These are phyloP conservation scores for Sarocladiaceae sp. DNA, from an alignment of 2,329 filamentous ascomycete genomes.

Conservation along the genomic window DNA sequence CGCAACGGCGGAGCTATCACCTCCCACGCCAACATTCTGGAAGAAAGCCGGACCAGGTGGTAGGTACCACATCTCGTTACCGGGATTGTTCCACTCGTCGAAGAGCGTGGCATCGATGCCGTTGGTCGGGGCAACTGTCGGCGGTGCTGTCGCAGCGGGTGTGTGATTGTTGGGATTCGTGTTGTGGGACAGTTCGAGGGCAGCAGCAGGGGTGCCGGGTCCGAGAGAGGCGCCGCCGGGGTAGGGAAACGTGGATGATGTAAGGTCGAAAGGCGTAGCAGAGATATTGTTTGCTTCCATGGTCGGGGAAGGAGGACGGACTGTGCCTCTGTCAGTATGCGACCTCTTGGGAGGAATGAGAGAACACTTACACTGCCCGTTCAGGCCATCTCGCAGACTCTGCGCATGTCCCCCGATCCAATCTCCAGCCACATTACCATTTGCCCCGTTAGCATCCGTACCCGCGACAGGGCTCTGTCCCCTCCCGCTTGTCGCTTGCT, in stretches of 20 bases:
- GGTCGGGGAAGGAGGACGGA: conserved; percentile 24
- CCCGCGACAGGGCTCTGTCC: conserved; percentile 35
- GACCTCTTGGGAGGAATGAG: background rate
- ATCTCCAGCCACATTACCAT: conserved; percentile 18
- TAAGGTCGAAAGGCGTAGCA: conserved; percentile 56
- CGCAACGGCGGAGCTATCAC: conserved; percentile 50
- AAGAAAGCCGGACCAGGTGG: conserved; percentile 58
- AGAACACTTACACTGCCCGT: conserved; percentile 27
- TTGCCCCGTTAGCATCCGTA: conserved; percentile 20
- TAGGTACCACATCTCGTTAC: conserved; percentile 61
- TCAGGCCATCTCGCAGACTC: conserved; percentile 33
- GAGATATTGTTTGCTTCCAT: conserved; percentile 48
- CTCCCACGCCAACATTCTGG: conserved; percentile 36
- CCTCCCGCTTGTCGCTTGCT: conserved; percentile 29
- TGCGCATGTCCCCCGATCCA: conserved; percentile 33
- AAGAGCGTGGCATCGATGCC: conserved; percentile 37
- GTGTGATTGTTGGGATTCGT: conserved; percentile 4
- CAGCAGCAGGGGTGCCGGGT: conserved; percentile 42
- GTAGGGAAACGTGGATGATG: conserved; percentile 48
- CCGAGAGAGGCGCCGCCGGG: conserved; percentile 43
- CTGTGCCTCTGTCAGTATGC: too few relatives aligned
- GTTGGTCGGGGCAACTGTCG: conserved; percentile 9
- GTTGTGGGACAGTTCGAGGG: conserved; percentile 22
- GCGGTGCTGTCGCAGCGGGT: background rate
- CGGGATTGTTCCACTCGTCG: conserved; percentile 48